Base-by-base conservation (phyloP, 352 stramenopile genomes). In the Globisporangium echinulatum region DNA sequence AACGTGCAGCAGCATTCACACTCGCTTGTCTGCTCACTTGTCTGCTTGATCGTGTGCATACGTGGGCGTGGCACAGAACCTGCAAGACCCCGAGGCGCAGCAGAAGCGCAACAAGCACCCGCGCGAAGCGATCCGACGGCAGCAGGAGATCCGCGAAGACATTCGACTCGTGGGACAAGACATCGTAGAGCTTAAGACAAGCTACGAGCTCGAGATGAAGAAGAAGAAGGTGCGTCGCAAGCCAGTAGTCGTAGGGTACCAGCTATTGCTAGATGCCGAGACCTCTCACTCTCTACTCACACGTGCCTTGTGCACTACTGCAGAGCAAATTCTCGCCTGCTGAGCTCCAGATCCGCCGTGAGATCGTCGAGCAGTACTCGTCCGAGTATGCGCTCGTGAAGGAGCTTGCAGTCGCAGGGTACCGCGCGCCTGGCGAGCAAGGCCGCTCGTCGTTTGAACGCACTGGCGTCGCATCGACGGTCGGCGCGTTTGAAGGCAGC, bases 71-170 rank as follows among this genome's bases (percentile, higher is more conserved):
- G 8, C 25, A 15, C 43, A 90, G 82, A 85, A 77, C 40, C 61
- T 92, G 54, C 81, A 90, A 79, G 85, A 94, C 9, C 83, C 77
- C 39, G 79, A 90, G 36, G 73, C 66, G 8, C 72, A 76, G 49
- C 11, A 70, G 54, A 92, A 88, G 60, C 64, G 73, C 60, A 79
- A 70, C 49, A 89, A 90, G 57, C 82, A 92, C 59, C 82, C 82
- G 44, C 78, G 85, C 15, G 82, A 94, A 71, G 81, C 77, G 49
- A 92, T 94, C 44, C 70, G 78, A 53, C 69, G 82, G 14, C 82
- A 94, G 59, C 82, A 91, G 57, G 80, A 89, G 59, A 86, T 93
- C 54, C 71, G 81, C 59, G 82, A 94, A 58, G 83, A 94, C 51
- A 85, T 92, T 52, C 83, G 80, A 1, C 67, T 90, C 10, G 74